Base-by-base conservation (phyloP, 371 early-diverging fungal genomes). In the Rhizopus delemar region DNA sequence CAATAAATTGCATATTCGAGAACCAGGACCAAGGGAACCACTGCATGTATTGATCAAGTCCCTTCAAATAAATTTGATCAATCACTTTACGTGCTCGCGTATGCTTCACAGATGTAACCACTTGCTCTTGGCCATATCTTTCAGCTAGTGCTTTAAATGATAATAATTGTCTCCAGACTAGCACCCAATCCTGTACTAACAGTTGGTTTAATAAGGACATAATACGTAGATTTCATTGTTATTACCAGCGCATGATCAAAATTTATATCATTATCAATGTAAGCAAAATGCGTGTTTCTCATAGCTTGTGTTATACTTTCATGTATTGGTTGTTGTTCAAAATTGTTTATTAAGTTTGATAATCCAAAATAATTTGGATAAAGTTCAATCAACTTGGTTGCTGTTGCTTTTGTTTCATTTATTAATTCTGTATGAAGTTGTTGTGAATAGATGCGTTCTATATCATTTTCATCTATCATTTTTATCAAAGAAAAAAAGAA, bases 1-100 rank as follows among this genome's bases (percentile, higher is more conserved):
- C 79, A 51, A 78, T 72, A 49, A 78, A 75, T 34, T 75, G 79
- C 76, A 78, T 75, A 31, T 71, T 66, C 8, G 75, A 73, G 46
- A 78, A 74, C 78, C 78, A 78, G 0, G 59, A 59, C 78, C 78
- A 78, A 2, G 78, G 78, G 56, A 74, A 78, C 73, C 75, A 78
- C 38, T 74, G 78, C 78, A 78, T 78, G 39, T 72, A 78, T 33
- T 65, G 55, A 50, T 72, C 74, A 13, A 78, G 59, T 5, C 56
- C 48, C 28, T 70, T 75, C 9, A 56, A 35, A 41, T 66, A 78
- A 22, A 78, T 70, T 50, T 78, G 78, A 11, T 43, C 41, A 6
- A 74, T 66, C 1, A 75, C 78, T 49, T 74, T 78, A 29, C 64
- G 60, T 8, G 73, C 73, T 36, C 73, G 58, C 4, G 75, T 74